Evolutionary conservation across 192 early-diverging fungal genomes (phyloP), one percentile per base, ranked within the genome.

Genomic region (Podila clonocystis): DNA sequence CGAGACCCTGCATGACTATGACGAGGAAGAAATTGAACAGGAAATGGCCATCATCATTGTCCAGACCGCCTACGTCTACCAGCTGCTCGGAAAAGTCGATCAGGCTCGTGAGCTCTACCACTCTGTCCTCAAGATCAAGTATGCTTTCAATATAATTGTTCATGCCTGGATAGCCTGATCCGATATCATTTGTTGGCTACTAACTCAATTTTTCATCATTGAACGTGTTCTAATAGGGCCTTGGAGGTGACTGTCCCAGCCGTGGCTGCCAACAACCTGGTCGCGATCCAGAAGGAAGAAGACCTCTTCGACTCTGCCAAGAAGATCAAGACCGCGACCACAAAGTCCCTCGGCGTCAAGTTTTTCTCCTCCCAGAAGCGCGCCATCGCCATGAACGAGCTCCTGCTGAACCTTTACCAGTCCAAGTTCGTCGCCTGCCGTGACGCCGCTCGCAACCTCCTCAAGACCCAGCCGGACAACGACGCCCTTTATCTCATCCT

Each of bases 221-320:
- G 17, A 38, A 11, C 50, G 3, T 57, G 5, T 49, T 28, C 33
- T 15, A 50, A 31, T 73, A 90, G 88, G 26, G 68, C 75, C n/a
- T 70, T 73, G 33, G 91, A 94, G 71, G 75, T 82, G 7, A 85
- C 85, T 11, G 85, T 90, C 19, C 82, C 83, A 0, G 91, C 89
- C 2, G 85, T 94, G 19, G 92, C 90, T 11, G 86, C 91, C 57
- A 94, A 94, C 83, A 94, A 94, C 69, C 63, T 93, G 58, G 85
- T 89, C 1, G 84, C 87, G 3, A 73, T 91, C 12, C 83, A 88
- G 61, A 83, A 88, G 67, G 84, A 89, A 24, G 68, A 87, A 19
- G 91, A 91, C 45, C 60, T 91, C 7, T 87, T 88, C 61, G 90
- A 93, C 58, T 86, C 86, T 20, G 58, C 79, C 30, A 86, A 88